These are phyloP conservation scores for Aquilaria malaccensis DNA, from an alignment of 345 rosid genomes.

Conservation along the genomic window DNA sequence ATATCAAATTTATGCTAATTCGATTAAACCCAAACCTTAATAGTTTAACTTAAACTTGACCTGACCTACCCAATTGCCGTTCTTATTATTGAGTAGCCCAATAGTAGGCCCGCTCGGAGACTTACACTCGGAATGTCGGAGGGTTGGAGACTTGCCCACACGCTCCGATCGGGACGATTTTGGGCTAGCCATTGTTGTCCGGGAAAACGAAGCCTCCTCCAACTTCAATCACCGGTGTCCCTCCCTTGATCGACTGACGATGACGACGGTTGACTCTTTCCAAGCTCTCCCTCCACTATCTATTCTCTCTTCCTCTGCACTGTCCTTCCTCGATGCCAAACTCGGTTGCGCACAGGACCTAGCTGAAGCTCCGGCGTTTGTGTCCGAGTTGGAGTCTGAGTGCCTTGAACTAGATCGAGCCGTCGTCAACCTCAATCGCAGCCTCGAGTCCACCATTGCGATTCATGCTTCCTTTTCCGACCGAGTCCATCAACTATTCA, in stretches of 20 bases:
- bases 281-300: constrained; percentile 42
- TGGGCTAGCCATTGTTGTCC: too few relatives aligned
- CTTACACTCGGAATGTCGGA: too few relatives aligned
- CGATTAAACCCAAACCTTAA: too few relatives aligned
- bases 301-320: constrained; percentile 35
- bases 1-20: too few relatives aligned
- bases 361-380: constrained; percentile 35
- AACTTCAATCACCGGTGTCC: constrained; percentile 5
- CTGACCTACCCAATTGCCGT: too few relatives aligned
- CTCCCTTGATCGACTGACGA: constrained; percentile 16
- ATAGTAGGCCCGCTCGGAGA: too few relatives aligned
- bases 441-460: constrained; percentile 43
- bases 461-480: constrained; percentile 65
- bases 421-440: constrained; percentile 41
- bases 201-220: constrained; percentile 6
- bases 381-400: constrained; percentile 47
- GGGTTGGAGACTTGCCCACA: too few relatives aligned
- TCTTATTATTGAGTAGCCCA: too few relatives aligned
- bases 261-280: constrained; percentile 35
- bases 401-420: constrained; percentile 52
- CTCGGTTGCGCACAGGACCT: constrained; percentile 39
- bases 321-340: constrained; percentile 47
- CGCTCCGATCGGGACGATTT: too few relatives aligned
- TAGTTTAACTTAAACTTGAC: too few relatives aligned
- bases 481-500: constrained; percentile 32